Evolutionary conservation across 495 filamentous ascomycete species (phyloP), one percentile per base, ranked within the genome.

Genomic region (Penicillium lividum): DNA sequence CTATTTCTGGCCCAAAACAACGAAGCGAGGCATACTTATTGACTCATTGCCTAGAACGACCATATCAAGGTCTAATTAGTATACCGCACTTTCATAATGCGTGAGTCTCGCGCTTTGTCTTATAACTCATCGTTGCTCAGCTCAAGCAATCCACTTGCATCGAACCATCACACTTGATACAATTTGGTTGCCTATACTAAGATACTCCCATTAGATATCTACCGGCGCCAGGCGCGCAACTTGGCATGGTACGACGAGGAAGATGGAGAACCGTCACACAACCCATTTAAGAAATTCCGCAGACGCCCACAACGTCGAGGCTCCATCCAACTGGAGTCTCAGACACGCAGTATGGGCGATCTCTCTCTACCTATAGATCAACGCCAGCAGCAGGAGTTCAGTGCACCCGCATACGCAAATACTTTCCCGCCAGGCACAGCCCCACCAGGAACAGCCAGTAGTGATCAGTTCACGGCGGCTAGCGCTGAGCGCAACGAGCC

Each of bases 201-300:
- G n/a, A 52, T 28, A 11, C 30, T 50, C 40, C 27, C n/a, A 9
- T 33, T 56, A 83, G 80, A 81, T 60, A 80, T 69, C 60, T 78
- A 74, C 52, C 73, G 74, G 49, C 67, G 73, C 30, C 57, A 73
- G 47, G 80, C 80, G 40, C 75, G 69, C 42, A 66, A 71, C 5
- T 59, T 74, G 44, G 80, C 80, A 27, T 80, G 80, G 78, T 80
- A 79, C 53, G 73, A 76, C 54, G 60, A 74, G 7, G 74, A 80
- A 16, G 77, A 74, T 61, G 71, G 73, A 52, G 67, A 66, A 10
- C 59, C 74, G 3, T 70, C 69, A 5, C 73, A 73, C 59, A 83
- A 83, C 55, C 80, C 80, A n/a, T 82, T 80, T 58, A 76, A 77
- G 59, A 78, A 78, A 48, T 74, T 77, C 60, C 64, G 69, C 22